Evolutionary conservation across 1,284 basidiomycete genomes (phyloP).

Genomic region (Porodaedalea pini): DNA sequence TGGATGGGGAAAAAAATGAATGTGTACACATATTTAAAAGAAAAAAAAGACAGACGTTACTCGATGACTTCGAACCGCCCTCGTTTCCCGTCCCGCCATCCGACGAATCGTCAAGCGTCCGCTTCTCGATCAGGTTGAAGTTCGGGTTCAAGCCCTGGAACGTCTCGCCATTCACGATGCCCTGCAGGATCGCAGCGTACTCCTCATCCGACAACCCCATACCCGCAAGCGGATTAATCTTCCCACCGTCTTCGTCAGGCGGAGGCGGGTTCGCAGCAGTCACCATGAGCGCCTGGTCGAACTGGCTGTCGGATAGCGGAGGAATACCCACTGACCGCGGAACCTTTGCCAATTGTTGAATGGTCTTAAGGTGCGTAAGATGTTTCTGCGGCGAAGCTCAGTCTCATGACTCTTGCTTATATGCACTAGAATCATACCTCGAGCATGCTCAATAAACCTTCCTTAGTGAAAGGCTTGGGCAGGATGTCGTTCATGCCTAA

Average conservation of each 20-base stretch:
- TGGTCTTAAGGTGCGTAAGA: conserved; percentile 87
- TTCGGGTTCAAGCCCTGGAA: conserved; percentile 39
- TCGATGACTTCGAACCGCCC: conserved; percentile 70
- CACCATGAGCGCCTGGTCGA: conserved; percentile 52
- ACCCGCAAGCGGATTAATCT: conserved; percentile 68
- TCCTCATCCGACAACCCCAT: conserved; percentile 77
- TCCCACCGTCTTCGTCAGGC: conserved; percentile 28
- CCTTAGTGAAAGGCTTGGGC: conserved; percentile 96
- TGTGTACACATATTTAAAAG: not conserved
- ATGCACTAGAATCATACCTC: conserved; percentile 50
- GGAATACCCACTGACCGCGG: conserved; percentile 72
- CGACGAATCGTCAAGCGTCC: conserved; percentile 41
- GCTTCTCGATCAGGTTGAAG: conserved; percentile 33
- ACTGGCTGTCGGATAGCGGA: conserved; percentile 57
- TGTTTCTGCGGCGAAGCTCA: conserved; percentile 62
- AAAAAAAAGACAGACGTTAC: conserved; percentile 30
- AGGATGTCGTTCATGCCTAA: conserved; percentile 94
- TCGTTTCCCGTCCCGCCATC: conserved; percentile 57
- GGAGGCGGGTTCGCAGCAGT: conserved; percentile 26
- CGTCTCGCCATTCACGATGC: conserved; percentile 56
- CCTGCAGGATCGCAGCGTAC: conserved; percentile 65
- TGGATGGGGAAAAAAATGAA: not conserved
- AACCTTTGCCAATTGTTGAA: conserved; percentile 75
- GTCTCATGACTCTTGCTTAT: not conserved
- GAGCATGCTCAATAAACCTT: conserved; percentile 86